Evolutionary conservation across 2,329 filamentous ascomycete genomes (phyloP).

Genomic region (Lachnellula subtilissima): DNA sequence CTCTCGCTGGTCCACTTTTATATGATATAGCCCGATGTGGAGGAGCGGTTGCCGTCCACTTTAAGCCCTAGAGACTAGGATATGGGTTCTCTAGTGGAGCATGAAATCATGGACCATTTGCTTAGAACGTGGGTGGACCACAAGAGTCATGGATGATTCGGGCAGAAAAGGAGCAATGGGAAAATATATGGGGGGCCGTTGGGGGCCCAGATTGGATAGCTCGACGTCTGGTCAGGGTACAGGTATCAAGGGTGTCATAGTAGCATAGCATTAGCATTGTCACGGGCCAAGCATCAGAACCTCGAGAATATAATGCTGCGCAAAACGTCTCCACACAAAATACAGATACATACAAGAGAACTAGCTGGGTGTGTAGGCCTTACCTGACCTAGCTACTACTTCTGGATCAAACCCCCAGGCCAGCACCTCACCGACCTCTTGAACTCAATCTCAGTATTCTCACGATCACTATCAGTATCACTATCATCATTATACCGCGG

Average conservation of each 20-base stretch:
- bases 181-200: not conserved
- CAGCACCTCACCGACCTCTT: not conserved
- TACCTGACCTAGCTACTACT: not conserved
- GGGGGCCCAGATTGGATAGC: too few species aligned
- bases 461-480: too few species aligned
- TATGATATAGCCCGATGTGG: not conserved
- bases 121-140: not conserved
- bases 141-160: conserved; percentile 1
- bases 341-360: not conserved
- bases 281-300: not conserved
- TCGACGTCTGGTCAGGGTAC: not conserved
- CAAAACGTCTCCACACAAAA: not conserved
- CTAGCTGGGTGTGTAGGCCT: not conserved
- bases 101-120: conserved; percentile 1
- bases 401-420: not conserved
- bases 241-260: not conserved
- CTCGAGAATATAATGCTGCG: not conserved
- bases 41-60: not conserved
- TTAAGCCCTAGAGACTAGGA: not conserved
- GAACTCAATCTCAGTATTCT: not conserved
- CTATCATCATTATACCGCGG: not conserved
- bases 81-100: not conserved
- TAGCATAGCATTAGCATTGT: not conserved
- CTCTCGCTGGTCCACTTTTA: not conserved
- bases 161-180: not conserved